Evolutionary conservation across 2,329 filamentous ascomycete genomes (phyloP).

Genomic region (Stylonectria norvegica): DNA sequence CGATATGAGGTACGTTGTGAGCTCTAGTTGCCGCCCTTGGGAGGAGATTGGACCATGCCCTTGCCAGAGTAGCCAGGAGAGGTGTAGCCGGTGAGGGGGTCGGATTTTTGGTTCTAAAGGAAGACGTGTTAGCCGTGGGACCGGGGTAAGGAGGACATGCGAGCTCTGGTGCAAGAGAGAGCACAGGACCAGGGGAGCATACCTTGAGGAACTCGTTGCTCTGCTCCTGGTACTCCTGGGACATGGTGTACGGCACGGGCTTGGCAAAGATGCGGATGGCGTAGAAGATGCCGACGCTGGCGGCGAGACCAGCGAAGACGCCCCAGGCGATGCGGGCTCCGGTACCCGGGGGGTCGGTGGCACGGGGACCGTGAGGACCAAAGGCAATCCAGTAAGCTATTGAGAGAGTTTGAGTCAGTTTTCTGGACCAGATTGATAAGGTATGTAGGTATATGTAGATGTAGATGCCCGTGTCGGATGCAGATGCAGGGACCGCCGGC

Average conservation of each 20-base stretch:
- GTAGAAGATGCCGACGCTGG: slow-evolving; percentile 69
- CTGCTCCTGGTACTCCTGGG: slow-evolving; percentile 93
- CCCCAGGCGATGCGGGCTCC: slow-evolving; percentile 73
- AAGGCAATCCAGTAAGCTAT: slow-evolving; percentile 99
- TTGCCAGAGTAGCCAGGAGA: slow-evolving; percentile 75
- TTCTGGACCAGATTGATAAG: slow-evolving; percentile 16
- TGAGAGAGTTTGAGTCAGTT: slow-evolving; percentile 39
- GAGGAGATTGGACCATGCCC: slow-evolving; percentile 72
- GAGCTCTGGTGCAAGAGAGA: not conserved
- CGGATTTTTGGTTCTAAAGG: slow-evolving; percentile 70
- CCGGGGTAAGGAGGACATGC: slow-evolving; percentile 1
- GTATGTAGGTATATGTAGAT: too few species aligned
- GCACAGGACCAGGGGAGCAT: slow-evolving; percentile 17
- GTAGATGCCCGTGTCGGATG: not conserved
- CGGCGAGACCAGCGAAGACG: slow-evolving; percentile 63
- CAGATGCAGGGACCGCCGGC: slow-evolving; percentile 13
- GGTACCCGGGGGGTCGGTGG: slow-evolving; percentile 79
- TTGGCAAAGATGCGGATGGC: slow-evolving; percentile 68
- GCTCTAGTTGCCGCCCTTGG: slow-evolving; percentile 47
- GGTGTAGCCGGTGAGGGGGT: slow-evolving; percentile 81
- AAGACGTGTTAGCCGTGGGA: slow-evolving; percentile 13
- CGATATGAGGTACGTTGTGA: slow-evolving; percentile 21
- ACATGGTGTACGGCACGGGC: slow-evolving; percentile 80
- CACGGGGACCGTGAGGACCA: slow-evolving; percentile 90
- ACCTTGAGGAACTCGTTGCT: slow-evolving; percentile 93